Evolutionary conservation across 2,329 filamentous ascomycete genomes (phyloP).

Genomic region (Clonostachys rhizophaga): DNA sequence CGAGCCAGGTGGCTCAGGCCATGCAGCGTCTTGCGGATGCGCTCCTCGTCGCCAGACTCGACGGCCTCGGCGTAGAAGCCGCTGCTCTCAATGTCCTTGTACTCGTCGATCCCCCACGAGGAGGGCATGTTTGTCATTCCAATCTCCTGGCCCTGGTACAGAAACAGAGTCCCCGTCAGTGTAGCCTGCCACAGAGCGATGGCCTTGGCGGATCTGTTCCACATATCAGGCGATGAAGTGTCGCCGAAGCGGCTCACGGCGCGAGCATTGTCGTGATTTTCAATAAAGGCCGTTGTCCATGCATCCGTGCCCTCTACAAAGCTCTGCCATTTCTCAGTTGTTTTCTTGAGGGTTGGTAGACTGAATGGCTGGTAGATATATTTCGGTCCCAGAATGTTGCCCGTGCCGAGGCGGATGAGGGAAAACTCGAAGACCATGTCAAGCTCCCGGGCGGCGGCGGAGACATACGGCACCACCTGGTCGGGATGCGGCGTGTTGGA

Average conservation of each 20-base stretch:
- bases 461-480: slow-evolving; percentile 51
- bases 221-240: slow-evolving; percentile 33
- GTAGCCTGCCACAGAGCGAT: slow-evolving; percentile 44
- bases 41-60: slow-evolving; percentile 23
- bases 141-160: slow-evolving; percentile 59
- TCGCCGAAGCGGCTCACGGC: slow-evolving; percentile 50
- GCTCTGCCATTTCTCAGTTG: slow-evolving; percentile 41
- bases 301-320: slow-evolving; percentile 43
- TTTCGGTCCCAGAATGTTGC: slow-evolving; percentile 37
- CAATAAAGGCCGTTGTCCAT: slow-evolving; percentile 57
- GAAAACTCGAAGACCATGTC: slow-evolving; percentile 60
- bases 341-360: slow-evolving; percentile 34
- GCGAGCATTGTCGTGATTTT: slow-evolving; percentile 61
- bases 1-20: slow-evolving; percentile 53
- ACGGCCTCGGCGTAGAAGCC: slow-evolving; percentile 45
- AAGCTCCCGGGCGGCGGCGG: slow-evolving; percentile 44
- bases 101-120: slow-evolving; percentile 45
- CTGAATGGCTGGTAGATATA: slow-evolving; percentile 45
- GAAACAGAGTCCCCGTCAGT: slow-evolving; percentile 47
- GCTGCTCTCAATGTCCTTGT: slow-evolving; percentile 47
- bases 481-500: slow-evolving; percentile 47
- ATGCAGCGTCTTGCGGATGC: slow-evolving; percentile 38
- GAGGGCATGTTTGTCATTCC: slow-evolving; percentile 53
- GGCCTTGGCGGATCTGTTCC: slow-evolving; percentile 43
- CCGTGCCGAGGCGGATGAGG: slow-evolving; percentile 48